A percentile compares a stretch with the other conserved stretches of the same genome.
Evolutionary conservation across 768 basidiomycete genomes (phyloP).

Genomic region (Leccinum pellstonianum): DNA sequence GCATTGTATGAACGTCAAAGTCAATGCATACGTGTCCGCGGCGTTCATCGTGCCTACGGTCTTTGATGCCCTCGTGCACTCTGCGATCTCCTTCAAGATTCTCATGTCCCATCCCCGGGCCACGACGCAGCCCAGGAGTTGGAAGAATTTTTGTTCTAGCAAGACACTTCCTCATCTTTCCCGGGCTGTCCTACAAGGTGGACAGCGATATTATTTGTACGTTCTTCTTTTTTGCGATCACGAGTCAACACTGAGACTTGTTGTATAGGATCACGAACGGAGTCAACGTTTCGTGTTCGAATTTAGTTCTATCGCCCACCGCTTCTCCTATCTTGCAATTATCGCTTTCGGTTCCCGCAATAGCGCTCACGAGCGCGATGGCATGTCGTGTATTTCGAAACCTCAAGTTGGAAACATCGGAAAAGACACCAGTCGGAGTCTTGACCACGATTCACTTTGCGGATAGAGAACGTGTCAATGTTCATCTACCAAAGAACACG

Average conservation of each 20-base stretch:
- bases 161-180: slow-evolving; percentile 34
- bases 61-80: slow-evolving; percentile 36
- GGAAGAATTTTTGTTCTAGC: slow-evolving; percentile 21
- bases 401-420: slow-evolving; percentile 23
- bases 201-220: slow-evolving; percentile 41
- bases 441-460: slow-evolving; percentile 22
- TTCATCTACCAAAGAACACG: neutral
- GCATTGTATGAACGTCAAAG: slow-evolving; percentile 29
- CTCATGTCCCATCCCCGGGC: slow-evolving; percentile 14
- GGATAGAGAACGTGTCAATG: neutral
- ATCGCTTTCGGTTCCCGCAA: slow-evolving; percentile 26
- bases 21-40: slow-evolving; percentile 24
- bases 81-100: slow-evolving; percentile 34
- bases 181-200: slow-evolving; percentile 34
- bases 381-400: slow-evolving; percentile 37
- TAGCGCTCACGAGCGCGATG: slow-evolving; percentile 34
- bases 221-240: neutral
- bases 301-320: slow-evolving; percentile 9
- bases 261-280: slow-evolving; percentile 35
- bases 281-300: slow-evolving; percentile 30
- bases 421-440: slow-evolving; percentile 7
- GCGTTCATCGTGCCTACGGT: slow-evolving; percentile 30
- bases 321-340: slow-evolving; percentile 24
- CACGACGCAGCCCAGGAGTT: slow-evolving; percentile 6
- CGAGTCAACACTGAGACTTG: neutral